Evolutionary conservation across 768 basidiomycete genomes (phyloP).

Genomic region (Mycena amicta): DNA sequence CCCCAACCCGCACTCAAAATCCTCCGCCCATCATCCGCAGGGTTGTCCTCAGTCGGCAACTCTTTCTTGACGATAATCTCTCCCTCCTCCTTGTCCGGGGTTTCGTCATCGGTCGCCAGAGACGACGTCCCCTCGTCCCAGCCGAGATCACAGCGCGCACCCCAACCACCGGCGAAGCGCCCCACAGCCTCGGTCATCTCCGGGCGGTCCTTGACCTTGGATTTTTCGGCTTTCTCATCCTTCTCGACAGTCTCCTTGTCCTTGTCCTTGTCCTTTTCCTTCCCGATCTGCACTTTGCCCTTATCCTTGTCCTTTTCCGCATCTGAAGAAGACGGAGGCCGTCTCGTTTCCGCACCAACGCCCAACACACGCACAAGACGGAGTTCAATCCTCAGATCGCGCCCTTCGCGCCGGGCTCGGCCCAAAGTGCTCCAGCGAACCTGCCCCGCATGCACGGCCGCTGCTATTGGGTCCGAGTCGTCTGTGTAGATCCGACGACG

Average conservation of each 20-base stretch:
- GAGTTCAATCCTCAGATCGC: constrained; percentile 45
- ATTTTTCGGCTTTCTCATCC: not conserved
- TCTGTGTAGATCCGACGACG: constrained; percentile 53
- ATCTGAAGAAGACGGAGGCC: not conserved
- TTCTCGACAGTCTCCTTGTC: not conserved
- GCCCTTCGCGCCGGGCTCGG: constrained; percentile 33
- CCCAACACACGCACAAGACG: constrained; percentile 38
- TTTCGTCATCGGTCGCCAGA: constrained; percentile 22
- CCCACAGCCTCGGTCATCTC: constrained; percentile 42
- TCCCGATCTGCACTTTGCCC: not conserved
- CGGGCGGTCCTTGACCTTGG: not conserved
- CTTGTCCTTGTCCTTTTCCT: not conserved
- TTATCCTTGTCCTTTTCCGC: not conserved
- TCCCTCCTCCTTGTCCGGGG: constrained; percentile 24
- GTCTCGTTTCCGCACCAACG: not conserved
- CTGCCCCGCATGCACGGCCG: constrained; percentile 51
- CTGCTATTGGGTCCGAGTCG: constrained; percentile 51
- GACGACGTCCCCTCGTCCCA: constrained; percentile 9
- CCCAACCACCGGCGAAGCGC: constrained; percentile 49
- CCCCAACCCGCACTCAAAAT: constrained; percentile 76
- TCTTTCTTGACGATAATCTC: constrained; percentile 19
- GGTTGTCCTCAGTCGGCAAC: constrained; percentile 25
- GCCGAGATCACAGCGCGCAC: constrained; percentile 38
- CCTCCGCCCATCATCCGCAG: constrained; percentile 61
- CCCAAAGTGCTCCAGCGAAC: constrained; percentile 45